These are phyloP conservation scores for Hawksworthiomyces lignivorus DNA, from an alignment of 2,329 filamentous ascomycete genomes.

Conservation along the genomic window DNA sequence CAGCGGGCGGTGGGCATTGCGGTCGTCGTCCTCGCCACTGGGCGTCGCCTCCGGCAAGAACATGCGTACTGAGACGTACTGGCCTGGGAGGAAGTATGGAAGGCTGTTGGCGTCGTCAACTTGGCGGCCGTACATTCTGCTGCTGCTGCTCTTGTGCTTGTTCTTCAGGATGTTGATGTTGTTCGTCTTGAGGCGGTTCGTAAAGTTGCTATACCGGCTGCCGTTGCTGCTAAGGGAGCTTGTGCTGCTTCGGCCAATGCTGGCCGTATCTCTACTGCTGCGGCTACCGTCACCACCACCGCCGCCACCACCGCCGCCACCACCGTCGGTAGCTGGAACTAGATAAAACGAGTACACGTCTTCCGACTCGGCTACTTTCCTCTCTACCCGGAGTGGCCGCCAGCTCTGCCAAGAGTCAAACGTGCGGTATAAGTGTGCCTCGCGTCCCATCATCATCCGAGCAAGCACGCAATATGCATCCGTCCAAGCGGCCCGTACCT, in stretches of 20 bases:
- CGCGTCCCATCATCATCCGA: slow-evolving; percentile 61
- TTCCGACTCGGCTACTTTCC: slow-evolving; percentile 58
- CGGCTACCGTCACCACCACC: neutral
- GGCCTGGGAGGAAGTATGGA: slow-evolving; percentile 58
- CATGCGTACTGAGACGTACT: slow-evolving; percentile 61
- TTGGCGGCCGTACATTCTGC: neutral
- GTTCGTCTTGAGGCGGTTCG: slow-evolving; percentile 6
- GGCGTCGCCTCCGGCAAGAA: slow-evolving; percentile 34
- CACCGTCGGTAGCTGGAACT: slow-evolving; percentile 35
- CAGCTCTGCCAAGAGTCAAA: slow-evolving; percentile 58
- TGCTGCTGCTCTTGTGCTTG: slow-evolving; percentile 17
- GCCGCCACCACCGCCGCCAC: neutral
- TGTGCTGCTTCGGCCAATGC: neutral
- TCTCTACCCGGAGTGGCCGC: slow-evolving; percentile 57
- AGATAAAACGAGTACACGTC: slow-evolving; percentile 67
- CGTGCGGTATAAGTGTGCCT: slow-evolving; percentile 54
- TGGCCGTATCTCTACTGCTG: neutral
- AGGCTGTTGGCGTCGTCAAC: slow-evolving; percentile 45
- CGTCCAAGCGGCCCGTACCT: slow-evolving; percentile 59
- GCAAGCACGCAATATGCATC: slow-evolving; percentile 68
- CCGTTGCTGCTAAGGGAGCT: neutral
- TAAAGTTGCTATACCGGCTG: slow-evolving; percentile 7
- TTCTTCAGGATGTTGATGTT: slow-evolving; percentile 2
- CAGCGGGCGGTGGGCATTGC: no score
- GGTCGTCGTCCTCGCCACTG: neutral